Evolutionary conservation across 495 filamentous ascomycete species (phyloP).

Genomic region (Parathielavia appendiculata): DNA sequence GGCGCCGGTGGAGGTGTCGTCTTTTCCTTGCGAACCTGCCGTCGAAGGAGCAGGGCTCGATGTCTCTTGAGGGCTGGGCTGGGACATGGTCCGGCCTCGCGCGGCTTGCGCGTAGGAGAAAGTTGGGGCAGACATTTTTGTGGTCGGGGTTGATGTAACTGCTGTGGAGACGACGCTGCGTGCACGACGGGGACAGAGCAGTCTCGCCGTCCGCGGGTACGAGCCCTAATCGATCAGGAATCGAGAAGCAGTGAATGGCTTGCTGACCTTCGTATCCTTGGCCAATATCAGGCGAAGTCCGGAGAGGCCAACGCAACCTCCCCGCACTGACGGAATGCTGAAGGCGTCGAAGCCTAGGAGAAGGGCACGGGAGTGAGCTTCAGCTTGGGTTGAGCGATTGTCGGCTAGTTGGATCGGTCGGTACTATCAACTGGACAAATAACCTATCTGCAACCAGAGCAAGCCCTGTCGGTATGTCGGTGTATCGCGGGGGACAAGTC

Average conservation of each 20-base stretch:
- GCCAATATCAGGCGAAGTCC: conserved; percentile 27
- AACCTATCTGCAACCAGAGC: neutral
- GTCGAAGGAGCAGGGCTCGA: conserved; percentile 63
- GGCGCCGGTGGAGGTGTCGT: conserved; percentile 48
- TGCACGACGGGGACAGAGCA: neutral
- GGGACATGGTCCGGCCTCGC: conserved; percentile 60
- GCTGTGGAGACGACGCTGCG: neutral
- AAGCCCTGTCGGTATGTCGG: neutral
- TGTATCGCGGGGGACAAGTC: neutral
- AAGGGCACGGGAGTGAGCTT: neutral
- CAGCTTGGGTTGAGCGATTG: conserved; percentile 4
- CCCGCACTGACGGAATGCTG: conserved; percentile 25
- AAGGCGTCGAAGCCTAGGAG: conserved; percentile 9
- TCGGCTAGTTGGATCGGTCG: neutral
- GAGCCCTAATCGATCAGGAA: conserved; percentile 8
- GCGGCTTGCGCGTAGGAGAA: conserved; percentile 98
- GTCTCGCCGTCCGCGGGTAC: neutral
- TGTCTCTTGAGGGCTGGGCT: conserved; percentile 54
- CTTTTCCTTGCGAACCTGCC: conserved; percentile 56
- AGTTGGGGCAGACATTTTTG: conserved; percentile 37
- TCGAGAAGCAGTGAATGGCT: conserved; percentile 2
- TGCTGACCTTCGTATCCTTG: conserved; percentile 18
- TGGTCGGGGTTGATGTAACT: neutral
- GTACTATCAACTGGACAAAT: neutral
- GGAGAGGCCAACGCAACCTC: conserved; percentile 29